Percentiles rank a stretch among this genome's conserved stretches.
Conservation (phyloP, 2,329 filamentous ascomycete genomes). For the Madurella fahalii region DNA sequence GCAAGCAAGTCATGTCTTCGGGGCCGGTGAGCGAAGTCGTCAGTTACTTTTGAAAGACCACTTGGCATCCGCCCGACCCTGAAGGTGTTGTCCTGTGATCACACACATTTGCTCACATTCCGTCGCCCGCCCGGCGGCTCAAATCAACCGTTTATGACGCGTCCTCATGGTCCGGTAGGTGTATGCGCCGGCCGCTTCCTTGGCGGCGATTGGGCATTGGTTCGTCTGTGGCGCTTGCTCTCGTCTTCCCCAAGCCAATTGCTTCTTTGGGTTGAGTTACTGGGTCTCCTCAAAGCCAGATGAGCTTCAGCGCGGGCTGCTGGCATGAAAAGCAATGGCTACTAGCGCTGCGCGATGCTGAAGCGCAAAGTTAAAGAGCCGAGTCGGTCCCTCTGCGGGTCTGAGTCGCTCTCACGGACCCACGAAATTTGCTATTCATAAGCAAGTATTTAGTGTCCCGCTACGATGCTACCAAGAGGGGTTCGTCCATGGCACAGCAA, state of each 20-base stretch:
- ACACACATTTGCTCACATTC: too few species aligned
- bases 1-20: not conserved
- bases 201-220: constrained; percentile 6
- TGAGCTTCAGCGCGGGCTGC: constrained; percentile 1
- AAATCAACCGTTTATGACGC: not conserved
- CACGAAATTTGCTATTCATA: constrained; percentile 15
- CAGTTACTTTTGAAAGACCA: not conserved
- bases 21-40: not conserved
- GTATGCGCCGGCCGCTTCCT: not conserved
- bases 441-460: constrained; percentile 12
- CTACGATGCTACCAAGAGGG: constrained; percentile 10
- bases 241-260: constrained; percentile 1
- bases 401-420: constrained; percentile 8
- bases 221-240: constrained; percentile 10
- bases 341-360: constrained; percentile 16
- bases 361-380: constrained; percentile 19
- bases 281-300: not conserved
- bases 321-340: constrained; percentile 22
- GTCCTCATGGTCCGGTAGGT: not conserved
- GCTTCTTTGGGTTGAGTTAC: constrained; percentile 6
- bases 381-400: constrained; percentile 11
- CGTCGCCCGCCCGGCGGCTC: not conserved
- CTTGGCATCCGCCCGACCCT: not conserved
- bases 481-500: not conserved
- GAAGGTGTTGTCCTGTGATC: too few species aligned